Evolutionary conservation across 345 rosid species (phyloP), one percentile per base, ranked within the genome.

Genomic region (Bruguiera parviflora): DNA sequence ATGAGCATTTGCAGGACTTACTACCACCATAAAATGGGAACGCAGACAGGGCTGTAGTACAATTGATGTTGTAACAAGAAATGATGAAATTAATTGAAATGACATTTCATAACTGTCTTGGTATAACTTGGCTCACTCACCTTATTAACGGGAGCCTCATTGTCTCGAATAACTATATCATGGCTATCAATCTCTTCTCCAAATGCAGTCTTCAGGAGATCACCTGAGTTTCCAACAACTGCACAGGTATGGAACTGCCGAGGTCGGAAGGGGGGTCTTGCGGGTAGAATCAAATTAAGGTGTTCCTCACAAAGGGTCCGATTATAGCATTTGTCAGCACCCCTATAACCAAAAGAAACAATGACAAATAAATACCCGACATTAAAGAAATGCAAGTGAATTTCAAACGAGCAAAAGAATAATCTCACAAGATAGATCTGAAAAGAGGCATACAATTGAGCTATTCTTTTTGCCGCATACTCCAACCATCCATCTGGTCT

Each of bases 401-500:
- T 27, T 33, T 24, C 24, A 32, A 8, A 66, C 51, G 64, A n/a
- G 29, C 28, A 61, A 22, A 43, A 21, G 15, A 68, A 60, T 31
- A 43, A 60, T 19, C 49, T 4, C 2, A 61, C 8, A 9, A 27
- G 59, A 56, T 56, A 56, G n/a, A 37, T 16, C 11, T 5, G 60
- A 53, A 53, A 10, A 63, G 51, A 39, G 72, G 53, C 89, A 75
- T 90, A 95, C 99, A 95, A 71, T 71, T 92, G 93, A 28, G 97
- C 89, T 72, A 95, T 95, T 77, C 98, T 85, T 84, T 84, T 81
- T 24, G 97, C 97, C 4, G 99, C 99, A 82, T 91, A 89, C 20
- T 90, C 93, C 68, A 88, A 76, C 99, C 99, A 95, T 67, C 99
- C 97, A 79, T 92, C 88, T 15, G 97, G 96, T 59, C 96, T 89